These are phyloP conservation scores for Solioccasus polychromus DNA, from an alignment of 768 basidiomycete species.

Conservation along the genomic window DNA sequence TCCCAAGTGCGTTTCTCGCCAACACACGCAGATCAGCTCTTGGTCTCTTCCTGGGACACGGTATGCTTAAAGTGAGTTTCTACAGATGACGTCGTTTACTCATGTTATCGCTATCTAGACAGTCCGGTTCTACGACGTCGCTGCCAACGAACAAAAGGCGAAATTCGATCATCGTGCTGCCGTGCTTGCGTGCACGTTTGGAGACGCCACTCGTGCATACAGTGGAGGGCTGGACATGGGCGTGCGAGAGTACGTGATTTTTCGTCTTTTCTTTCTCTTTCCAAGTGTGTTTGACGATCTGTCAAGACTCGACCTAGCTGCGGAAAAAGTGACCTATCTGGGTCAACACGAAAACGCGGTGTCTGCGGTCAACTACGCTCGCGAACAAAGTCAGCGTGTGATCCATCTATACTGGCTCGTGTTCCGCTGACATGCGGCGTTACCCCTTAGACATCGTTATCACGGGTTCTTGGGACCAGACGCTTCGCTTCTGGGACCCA, in stretches of 20 bases:
- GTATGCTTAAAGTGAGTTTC: constrained; percentile 29
- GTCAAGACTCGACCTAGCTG: constrained; percentile 64
- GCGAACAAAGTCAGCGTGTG: constrained; percentile 54
- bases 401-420: background rate
- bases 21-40: constrained; percentile 68
- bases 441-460: constrained; percentile 61
- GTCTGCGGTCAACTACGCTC: constrained; percentile 70
- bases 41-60: constrained; percentile 92
- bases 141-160: constrained; percentile 61
- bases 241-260: constrained; percentile 60
- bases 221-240: constrained; percentile 87
- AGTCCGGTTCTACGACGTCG: constrained; percentile 54
- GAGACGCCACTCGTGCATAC: constrained; percentile 63
- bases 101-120: constrained; percentile 46
- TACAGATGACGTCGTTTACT: constrained; percentile 20
- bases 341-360: constrained; percentile 83
- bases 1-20: constrained; percentile 82
- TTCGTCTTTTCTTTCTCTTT: background rate
- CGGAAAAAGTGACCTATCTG: constrained; percentile 68
- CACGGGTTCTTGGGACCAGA: constrained; percentile 91
- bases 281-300: background rate
- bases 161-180: constrained; percentile 89
- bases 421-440: background rate
- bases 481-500: constrained; percentile 85
- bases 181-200: constrained; percentile 79